A percentile compares a stretch with the other conserved stretches of the same genome.
These are phyloP conservation scores for Clarkia xantiana DNA, from an alignment of 345 rosid species.

Conservation along the genomic window DNA sequence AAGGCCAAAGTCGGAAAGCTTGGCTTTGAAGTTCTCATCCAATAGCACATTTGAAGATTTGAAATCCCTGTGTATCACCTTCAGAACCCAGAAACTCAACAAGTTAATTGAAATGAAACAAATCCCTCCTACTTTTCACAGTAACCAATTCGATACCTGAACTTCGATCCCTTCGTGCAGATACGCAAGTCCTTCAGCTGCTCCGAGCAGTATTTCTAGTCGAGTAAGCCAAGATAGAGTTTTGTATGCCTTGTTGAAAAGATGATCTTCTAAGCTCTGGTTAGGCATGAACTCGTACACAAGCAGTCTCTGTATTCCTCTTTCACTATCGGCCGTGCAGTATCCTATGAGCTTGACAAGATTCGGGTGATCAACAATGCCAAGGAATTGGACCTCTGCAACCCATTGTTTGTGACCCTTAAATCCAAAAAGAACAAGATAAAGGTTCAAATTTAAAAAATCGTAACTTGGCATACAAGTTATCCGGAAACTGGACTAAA, in stretches of 20 bases:
- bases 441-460: not conserved
- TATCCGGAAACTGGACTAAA: not conserved
- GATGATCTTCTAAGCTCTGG: slow-evolving; percentile 79
- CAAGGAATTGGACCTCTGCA: slow-evolving; percentile 79
- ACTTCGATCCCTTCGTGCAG: slow-evolving; percentile 64
- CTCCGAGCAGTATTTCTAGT: slow-evolving; percentile 52
- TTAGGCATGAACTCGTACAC: slow-evolving; percentile 77
- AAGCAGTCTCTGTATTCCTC: slow-evolving; percentile 63
- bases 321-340: slow-evolving; percentile 55
- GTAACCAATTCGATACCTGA: slow-evolving; percentile 33
- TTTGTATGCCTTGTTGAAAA: slow-evolving; percentile 37
- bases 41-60: slow-evolving; percentile 69
- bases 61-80: slow-evolving; percentile 80
- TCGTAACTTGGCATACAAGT: not conserved
- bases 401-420: slow-evolving; percentile 97
- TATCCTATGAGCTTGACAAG: slow-evolving; percentile 83
- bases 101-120: not conserved
- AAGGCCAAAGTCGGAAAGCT: slow-evolving; percentile 84
- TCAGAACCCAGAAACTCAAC: slow-evolving; percentile 1
- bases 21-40: slow-evolving; percentile 51
- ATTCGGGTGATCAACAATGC: slow-evolving; percentile 64
- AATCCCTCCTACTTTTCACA: too few relatives aligned
- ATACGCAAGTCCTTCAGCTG: slow-evolving; percentile 75
- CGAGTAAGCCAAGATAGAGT: slow-evolving; percentile 60
- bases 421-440: not conserved